Base-by-base conservation (phyloP, 768 basidiomycete species). In the Suillus alpinus region DNA sequence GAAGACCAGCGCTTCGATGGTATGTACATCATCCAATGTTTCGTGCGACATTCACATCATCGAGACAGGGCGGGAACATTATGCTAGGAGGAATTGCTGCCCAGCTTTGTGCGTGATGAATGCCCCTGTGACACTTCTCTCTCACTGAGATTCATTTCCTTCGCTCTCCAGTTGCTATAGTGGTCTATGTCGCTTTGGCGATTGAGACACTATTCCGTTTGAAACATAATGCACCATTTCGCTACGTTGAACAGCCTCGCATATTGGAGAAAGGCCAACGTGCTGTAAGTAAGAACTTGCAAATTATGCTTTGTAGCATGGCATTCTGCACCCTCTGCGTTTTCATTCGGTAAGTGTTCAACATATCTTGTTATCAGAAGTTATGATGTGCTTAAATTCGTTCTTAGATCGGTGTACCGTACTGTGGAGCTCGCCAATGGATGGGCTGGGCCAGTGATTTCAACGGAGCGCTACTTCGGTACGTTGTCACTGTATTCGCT, bases 71-170 rank as follows among this genome's bases (percentile, higher is more conserved):
- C 7, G 79, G 77, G 13, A 66, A 81, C 52, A 76, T 86, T 66
- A 87, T 88, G 85, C 76, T 87, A 14, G 83, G 74, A 1, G 88
- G 87, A 56, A 88, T 91, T 62, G 75, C 76, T 29, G 80, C 88
- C 65, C 87, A 89, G 65, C 70, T 86, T 59, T 68, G 80, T 79
- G 46, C 57, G 78, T 71, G 26, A 39, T 29, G 13, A 14, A 31
- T 55, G 68, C 18, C 62, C 71, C 52, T 71, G 26, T 18, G 23
- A 23, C 68, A 44, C 43, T 71, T 37, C 49, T 23, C 20, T 34
- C 20, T 34, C 9, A 36, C 46, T 39, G 46, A 69, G 68, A 44
- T 32, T 78, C 63, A 6, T 20, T 18, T 18, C 1, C 20, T 56
- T 18, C 13, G 14, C 18, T 47, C 31, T 37, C 2, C 60, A 83